Conservation (phyloP, 768 basidiomycete genomes). For the Leucosporidium scottii region DNA sequence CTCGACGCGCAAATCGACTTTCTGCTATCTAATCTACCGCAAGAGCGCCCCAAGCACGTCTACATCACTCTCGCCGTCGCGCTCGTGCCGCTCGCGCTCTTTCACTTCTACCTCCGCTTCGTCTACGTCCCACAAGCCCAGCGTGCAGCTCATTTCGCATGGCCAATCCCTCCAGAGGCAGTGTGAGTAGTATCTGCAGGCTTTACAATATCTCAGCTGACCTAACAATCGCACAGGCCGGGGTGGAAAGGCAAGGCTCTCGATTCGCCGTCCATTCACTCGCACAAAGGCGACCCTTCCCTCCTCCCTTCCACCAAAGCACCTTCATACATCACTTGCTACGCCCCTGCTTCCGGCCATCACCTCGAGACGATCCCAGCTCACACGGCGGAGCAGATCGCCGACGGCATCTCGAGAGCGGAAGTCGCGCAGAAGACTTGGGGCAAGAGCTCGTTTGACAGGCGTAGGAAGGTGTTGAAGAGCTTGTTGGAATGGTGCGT, state of each 20-base stretch:
- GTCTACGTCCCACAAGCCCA: conserved; percentile 7
- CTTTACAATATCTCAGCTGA: conserved; percentile 7
- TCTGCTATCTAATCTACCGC: too few species aligned
- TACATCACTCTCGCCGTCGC: not conserved
- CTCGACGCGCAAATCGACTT: too few species aligned
- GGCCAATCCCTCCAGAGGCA: conserved; percentile 54
- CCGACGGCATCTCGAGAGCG: conserved; percentile 61
- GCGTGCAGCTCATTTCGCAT: conserved; percentile 57
- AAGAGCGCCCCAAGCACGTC: too few species aligned
- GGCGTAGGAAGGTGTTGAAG: conserved; percentile 73
- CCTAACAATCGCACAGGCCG: conserved; percentile 54
- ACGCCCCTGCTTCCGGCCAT: conserved; percentile 79
- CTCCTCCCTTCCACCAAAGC: conserved; percentile 52
- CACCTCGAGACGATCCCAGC: conserved; percentile 73
- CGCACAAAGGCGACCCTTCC: conserved; percentile 55
- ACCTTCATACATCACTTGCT: conserved; percentile 72
- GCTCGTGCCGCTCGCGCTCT: not conserved
- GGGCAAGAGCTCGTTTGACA: conserved; percentile 65
- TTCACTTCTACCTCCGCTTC: conserved; percentile 10
- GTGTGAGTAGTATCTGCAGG: not conserved
- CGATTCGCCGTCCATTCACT: conserved; percentile 54
- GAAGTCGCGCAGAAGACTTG: conserved; percentile 63
- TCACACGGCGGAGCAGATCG: conserved; percentile 65
- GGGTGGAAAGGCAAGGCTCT: conserved; percentile 55
- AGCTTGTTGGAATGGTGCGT: conserved; percentile 88